A percentile compares a stretch with the other conserved stretches of the same genome.
Conservation (phyloP, 2,329 filamentous ascomycete genomes). For the Aspergillus ruber region DNA sequence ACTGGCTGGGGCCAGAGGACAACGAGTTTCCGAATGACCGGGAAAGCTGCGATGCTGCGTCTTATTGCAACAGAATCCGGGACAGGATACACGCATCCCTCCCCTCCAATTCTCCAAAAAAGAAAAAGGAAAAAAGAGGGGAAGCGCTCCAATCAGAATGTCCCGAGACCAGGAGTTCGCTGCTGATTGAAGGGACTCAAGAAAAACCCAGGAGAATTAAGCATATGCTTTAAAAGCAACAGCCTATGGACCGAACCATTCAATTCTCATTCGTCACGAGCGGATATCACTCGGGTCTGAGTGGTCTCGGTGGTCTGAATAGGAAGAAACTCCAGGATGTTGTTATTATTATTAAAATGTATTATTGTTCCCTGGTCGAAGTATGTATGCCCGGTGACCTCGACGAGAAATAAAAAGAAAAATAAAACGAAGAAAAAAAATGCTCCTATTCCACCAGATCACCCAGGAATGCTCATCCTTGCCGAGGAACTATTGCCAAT, state of each 20-base stretch:
- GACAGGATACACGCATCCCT: not conserved
- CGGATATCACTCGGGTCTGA: not conserved
- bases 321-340: not conserved
- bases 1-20: not conserved
- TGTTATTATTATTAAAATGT: not conserved
- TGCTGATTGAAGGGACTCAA: constrained; percentile 1
- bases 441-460: not conserved
- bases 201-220: not conserved
- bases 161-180: not conserved
- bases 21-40: not conserved
- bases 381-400: not conserved
- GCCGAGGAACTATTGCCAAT: constrained; percentile 33
- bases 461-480: constrained; percentile 14
- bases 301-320: not conserved
- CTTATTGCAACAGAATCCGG: not conserved
- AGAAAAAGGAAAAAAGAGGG: not conserved
- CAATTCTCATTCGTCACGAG: not conserved
- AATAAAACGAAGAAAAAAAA: too few relatives aligned
- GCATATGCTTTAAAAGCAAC: not conserved
- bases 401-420: not conserved
- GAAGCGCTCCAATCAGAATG: constrained; percentile 1
- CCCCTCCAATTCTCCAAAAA: not conserved
- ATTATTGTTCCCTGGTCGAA: not conserved
- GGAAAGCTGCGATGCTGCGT: not conserved
- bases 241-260: not conserved